A percentile compares a stretch with the other conserved stretches of the same genome.
Evolutionary conservation across 2,329 filamentous ascomycete species (phyloP).

Genomic region (Ceratocystis variospora): DNA sequence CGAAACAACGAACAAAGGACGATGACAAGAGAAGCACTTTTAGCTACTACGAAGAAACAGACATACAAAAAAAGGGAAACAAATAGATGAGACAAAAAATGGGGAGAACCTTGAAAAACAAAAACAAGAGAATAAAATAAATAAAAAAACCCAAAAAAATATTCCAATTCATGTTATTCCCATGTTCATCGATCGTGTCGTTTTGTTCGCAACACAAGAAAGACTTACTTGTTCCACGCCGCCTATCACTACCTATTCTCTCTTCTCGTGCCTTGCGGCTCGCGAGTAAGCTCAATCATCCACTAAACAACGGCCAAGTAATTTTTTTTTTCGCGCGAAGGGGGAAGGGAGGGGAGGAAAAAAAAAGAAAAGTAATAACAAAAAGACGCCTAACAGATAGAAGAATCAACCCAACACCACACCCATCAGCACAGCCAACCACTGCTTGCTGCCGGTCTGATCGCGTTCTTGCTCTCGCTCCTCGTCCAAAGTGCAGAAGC

Average conservation of each 20-base stretch:
- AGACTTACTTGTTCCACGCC: not conserved
- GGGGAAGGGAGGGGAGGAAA: not conserved
- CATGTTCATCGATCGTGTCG: not conserved
- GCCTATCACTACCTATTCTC: not conserved
- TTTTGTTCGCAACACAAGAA: not conserved
- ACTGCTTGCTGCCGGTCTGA: not conserved
- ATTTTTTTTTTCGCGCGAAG: not conserved
- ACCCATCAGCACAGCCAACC: not conserved
- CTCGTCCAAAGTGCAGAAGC: not conserved
- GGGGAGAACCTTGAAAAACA: not conserved
- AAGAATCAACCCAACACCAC: slow-evolving; percentile 4
- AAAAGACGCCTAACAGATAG: slow-evolving; percentile 14
- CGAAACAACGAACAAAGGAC: slow-evolving; percentile 6
- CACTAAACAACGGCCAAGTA: no score
- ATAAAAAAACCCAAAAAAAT: not conserved
- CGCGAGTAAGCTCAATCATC: no score
- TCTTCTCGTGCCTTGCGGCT: not conserved
- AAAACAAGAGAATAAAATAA: slow-evolving; percentile 1
- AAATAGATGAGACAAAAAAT: not conserved
- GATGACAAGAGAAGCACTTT: not conserved
- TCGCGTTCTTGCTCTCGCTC: not conserved
- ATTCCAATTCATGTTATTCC: slow-evolving; percentile 2
- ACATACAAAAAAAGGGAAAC: not conserved
- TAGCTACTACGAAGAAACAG: not conserved
- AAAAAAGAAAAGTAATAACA: slow-evolving; percentile 9